phyloP scores from a whole-genome alignment of 202 grass and related monocot genomes.

The Setaria italica region DNA sequence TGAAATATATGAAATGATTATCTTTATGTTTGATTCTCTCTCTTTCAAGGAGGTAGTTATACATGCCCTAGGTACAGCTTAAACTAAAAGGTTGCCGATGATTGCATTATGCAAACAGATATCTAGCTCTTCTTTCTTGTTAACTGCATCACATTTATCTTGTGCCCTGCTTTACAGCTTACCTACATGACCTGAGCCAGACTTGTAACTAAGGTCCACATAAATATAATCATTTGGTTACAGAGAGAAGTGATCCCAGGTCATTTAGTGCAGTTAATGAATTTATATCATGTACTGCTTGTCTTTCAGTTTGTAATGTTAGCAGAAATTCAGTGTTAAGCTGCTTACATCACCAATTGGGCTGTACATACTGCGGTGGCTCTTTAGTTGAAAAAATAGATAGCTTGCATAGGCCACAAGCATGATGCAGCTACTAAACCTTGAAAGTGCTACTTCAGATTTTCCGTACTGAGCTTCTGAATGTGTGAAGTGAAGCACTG shows the following conservation, averaged over 20 bases:
- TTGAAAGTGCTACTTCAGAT: conserved; percentile 97
- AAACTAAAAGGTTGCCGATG: not conserved
- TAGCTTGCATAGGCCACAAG: conserved; percentile 99
- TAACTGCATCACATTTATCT: conserved; percentile 32
- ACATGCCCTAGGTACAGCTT: not conserved
- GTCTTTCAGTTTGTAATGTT: conserved; percentile 5
- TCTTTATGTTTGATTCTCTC: conserved; percentile 8
- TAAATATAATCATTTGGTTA: not conserved
- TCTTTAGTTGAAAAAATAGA: conserved; percentile 97
- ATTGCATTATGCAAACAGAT: conserved; percentile 17
- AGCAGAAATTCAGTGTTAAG: conserved; percentile 35
- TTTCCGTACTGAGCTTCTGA: conserved; percentile 96
- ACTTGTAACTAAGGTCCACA: not conserved
- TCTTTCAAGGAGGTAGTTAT: not conserved
- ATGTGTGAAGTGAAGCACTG: conserved; percentile 97
- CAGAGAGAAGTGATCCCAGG: not conserved
- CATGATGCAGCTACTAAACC: conserved; percentile 99
- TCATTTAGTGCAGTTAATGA: conserved; percentile 21
- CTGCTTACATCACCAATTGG: conserved; percentile 83
- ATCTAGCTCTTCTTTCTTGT: conserved; percentile 2
- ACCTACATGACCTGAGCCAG: not conserved
- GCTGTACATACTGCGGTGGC: conserved; percentile 78
- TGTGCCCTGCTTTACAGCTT: not conserved
- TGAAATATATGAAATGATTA: conserved; percentile 9
- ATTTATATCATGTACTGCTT: not conserved